These are phyloP conservation scores for Leersia perrieri DNA, from an alignment of 176 grass and related monocot genomes.

Conservation along the genomic window DNA sequence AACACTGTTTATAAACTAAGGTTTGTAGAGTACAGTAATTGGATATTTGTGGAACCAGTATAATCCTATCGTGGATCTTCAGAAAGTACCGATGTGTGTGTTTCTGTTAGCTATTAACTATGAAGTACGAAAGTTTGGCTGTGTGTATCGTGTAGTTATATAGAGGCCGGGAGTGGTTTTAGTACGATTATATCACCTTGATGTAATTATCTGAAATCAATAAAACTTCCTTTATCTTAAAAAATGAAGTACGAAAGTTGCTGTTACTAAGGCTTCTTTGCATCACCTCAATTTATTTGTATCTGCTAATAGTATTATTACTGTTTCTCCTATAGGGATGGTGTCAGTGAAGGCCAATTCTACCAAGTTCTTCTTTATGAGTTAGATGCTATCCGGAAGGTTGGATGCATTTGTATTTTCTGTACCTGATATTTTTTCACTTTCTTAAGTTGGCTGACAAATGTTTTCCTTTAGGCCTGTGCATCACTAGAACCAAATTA, in stretches of 20 bases:
- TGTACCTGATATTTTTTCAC: not conserved
- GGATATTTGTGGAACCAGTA: not conserved
- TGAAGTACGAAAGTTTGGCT: not conserved
- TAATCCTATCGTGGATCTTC: conserved; percentile 35
- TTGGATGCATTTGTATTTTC: conserved; percentile 28
- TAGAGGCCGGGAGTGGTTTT: no score
- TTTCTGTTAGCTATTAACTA: not conserved
- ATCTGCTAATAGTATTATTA: conserved; percentile 2
- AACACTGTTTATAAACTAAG: not conserved
- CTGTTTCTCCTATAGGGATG: conserved; percentile 61
- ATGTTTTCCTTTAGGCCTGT: conserved; percentile 67
- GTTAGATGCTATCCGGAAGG: conserved; percentile 99
- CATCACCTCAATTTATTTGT: not conserved
- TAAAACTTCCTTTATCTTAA: no score
- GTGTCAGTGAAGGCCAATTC: conserved; percentile 98
- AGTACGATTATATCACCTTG: no score
- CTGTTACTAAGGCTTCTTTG: not conserved
- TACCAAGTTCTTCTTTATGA: conserved; percentile 98
- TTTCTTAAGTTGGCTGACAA: conserved; percentile 8
- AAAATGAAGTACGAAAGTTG: not conserved
- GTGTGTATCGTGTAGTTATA: no score
- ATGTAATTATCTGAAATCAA: no score
- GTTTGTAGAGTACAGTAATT: not conserved
- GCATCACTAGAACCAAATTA: conserved; percentile 98
- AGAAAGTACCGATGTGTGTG: conserved; percentile 20